Evolutionary conservation across 495 filamentous ascomycete genomes (phyloP).

Genomic region (Emericellopsis terricola): DNA sequence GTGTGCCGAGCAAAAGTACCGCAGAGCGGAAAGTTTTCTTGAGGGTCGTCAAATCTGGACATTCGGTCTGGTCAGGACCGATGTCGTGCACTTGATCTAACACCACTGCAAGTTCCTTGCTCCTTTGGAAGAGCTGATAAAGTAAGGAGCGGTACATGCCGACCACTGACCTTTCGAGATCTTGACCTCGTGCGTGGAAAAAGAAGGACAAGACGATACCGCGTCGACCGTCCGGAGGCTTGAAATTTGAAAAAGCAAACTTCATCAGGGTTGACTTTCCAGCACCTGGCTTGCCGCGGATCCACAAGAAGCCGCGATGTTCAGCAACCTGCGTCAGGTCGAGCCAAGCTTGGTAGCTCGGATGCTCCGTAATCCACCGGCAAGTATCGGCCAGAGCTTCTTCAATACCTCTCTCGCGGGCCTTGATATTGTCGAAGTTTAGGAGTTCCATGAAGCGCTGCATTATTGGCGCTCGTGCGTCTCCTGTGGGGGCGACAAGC

Average conservation of each 20-base stretch:
- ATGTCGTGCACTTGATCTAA: too few species aligned
- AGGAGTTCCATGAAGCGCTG: too few species aligned
- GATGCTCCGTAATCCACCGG: constrained; percentile 21
- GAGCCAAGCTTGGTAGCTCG: constrained; percentile 20
- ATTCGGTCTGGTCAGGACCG: too few species aligned
- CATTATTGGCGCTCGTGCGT: too few species aligned
- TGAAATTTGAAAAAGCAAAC: constrained; percentile 13
- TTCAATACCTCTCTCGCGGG: too few species aligned
- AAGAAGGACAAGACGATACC: constrained; percentile 26
- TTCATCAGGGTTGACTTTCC: constrained; percentile 39
- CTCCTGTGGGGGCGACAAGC: too few species aligned
- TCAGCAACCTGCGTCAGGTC: constrained; percentile 10
- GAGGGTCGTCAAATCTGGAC: constrained; percentile 11
- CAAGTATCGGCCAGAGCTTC: too few species aligned
- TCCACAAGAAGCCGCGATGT: constrained; percentile 32
- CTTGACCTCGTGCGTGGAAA: constrained; percentile 29
- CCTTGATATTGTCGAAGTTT: too few species aligned
- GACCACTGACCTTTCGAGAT: constrained; percentile 22
- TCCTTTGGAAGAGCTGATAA: constrained; percentile 5
- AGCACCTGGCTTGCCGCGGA: constrained; percentile 33
- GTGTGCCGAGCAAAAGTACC: constrained; percentile 7
- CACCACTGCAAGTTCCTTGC: too few species aligned
- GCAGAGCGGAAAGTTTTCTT: constrained; percentile 12
- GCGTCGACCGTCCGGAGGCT: background rate
- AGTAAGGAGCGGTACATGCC: constrained; percentile 33